phyloP scores from a whole-genome alignment of 2,329 filamentous ascomycete genomes.

The Aureobasidium sp. region DNA sequence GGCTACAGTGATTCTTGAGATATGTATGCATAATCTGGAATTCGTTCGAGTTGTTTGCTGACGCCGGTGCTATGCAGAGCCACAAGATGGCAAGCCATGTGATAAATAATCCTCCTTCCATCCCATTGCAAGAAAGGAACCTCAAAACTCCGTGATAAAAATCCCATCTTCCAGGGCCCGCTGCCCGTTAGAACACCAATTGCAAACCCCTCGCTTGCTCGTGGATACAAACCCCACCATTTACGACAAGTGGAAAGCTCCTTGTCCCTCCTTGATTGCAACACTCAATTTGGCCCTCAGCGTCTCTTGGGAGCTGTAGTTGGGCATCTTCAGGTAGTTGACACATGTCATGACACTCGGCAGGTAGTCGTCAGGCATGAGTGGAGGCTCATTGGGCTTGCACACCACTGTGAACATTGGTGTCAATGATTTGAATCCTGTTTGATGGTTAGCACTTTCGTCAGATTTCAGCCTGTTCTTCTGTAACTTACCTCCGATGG shows the following conservation, averaged over 20 bases:
- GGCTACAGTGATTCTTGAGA: neutral
- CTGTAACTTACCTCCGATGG: conserved; percentile 75
- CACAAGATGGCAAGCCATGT: neutral
- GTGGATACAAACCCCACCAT: neutral
- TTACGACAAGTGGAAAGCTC: conserved; percentile 76
- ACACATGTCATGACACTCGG: conserved; percentile 99
- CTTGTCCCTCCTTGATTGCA: conserved; percentile 92
- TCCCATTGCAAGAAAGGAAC: neutral
- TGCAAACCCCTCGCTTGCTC: neutral
- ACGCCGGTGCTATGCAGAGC: conserved; percentile 12
- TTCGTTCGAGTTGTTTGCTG: neutral
- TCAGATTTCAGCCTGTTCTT: neutral
- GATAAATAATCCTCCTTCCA: neutral
- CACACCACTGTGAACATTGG: conserved; percentile 99
- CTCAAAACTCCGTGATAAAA: neutral
- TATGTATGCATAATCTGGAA: neutral
- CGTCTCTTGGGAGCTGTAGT: conserved; percentile 74
- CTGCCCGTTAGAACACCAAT: neutral
- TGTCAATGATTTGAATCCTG: conserved; percentile 92
- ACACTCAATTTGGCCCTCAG: conserved; percentile 72
- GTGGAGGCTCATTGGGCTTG: conserved; percentile 93
- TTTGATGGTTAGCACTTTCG: neutral
- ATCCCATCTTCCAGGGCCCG: neutral
- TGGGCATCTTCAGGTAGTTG: conserved; percentile 95
- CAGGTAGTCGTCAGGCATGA: conserved; percentile 93